Evolutionary conservation across 2,329 filamentous ascomycete species (phyloP), one percentile per base, ranked within the genome.

Genomic region (Neodidymelliopsis sp.): DNA sequence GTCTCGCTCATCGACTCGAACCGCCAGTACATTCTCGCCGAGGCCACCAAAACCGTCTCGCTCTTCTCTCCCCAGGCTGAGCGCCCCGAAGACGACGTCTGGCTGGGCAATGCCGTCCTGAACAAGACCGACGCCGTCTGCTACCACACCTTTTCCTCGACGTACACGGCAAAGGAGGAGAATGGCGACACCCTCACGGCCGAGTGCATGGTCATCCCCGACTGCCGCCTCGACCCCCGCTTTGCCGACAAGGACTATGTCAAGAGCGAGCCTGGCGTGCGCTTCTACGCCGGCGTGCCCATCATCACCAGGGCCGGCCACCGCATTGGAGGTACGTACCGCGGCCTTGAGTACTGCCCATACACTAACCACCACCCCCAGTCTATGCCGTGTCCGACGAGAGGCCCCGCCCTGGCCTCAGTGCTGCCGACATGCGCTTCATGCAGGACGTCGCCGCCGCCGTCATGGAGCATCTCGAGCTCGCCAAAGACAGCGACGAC

Each of bases 21-120:
- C 18, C 62, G 61, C 33, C 69, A 72, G 43, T 74, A 72, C 54
- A 70, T 75, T 33, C 65, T 75, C 30, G 70, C 69, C 29, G 72
- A 75, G 54, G 71, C 71, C 22, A 74, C 71, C 11, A 62, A 60
- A 31, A 70, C 66, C 4, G 56, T 70, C 19, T 71, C 70, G 10
- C 63, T 74, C 15, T 63, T 65, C 49, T 55, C 57, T 9, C 54
- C 65, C 10, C 54, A 56, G 33, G 58, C 54, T 7, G 61, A 62
- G 34, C 35, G 45, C 19, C 50, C 59, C 7, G 57, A 57, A 3
- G 60, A 66, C 54, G 59, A 66, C 23, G 55, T 67, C 7, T 72
- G 63, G 67, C 59, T 67, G 24, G 69, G 69, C 46, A 62, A 66
- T 20, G 57, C 63, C 23, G 63, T 69, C n/a, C 53, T 71, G 18